Evolutionary conservation across 495 filamentous ascomycete species (phyloP).

Genomic region (Penicillium simplicissimum): DNA sequence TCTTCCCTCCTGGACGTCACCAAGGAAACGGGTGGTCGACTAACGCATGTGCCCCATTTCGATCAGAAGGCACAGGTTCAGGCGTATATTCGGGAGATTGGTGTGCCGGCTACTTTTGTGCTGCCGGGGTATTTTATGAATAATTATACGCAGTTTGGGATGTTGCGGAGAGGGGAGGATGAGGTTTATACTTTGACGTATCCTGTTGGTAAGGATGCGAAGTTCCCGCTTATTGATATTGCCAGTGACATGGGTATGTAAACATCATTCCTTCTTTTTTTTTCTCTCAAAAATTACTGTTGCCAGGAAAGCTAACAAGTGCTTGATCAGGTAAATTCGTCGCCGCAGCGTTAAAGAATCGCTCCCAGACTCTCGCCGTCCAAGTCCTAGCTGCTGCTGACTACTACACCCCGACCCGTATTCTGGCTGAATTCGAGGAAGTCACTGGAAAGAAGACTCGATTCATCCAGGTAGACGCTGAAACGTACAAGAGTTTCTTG

Average conservation of each 20-base stretch:
- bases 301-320: neutral
- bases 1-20: neutral
- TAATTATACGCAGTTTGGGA: neutral
- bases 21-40: neutral
- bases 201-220: neutral
- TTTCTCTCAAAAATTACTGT: neutral
- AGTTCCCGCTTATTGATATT: neutral
- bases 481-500: neutral
- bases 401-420: neutral
- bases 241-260: neutral
- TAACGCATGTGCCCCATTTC: neutral
- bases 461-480: neutral
- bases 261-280: neutral
- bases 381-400: neutral
- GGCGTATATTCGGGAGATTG: neutral
- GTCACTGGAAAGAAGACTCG: neutral
- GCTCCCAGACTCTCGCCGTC: neutral
- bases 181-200: neutral
- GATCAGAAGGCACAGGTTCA: neutral
- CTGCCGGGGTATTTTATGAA: neutral
- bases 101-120: neutral
- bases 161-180: neutral
- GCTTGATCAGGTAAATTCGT: neutral
- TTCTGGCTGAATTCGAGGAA: neutral
- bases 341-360: neutral